Base-by-base conservation (phyloP, 2,329 filamentous ascomycete species). In the Myriangium duriaei region DNA sequence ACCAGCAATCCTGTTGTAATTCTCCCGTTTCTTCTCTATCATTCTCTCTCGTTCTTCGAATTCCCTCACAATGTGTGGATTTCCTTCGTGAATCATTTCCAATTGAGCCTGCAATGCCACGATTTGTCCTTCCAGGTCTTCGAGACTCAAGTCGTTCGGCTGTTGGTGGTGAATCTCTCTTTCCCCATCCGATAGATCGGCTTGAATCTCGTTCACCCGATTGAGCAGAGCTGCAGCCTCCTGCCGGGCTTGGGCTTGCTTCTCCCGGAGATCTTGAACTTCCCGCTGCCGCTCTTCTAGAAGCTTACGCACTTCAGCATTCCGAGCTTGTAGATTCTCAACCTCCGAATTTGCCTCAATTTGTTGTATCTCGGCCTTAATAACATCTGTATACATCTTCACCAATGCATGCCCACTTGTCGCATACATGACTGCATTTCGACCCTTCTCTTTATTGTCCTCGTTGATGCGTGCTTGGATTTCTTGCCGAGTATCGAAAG, bases 261-360 rank as follows among this genome's bases (percentile, higher is more conserved):
- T 57, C 2, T 58, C 54, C 29, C 29, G 55, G 4, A 65, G 56
- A 15, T 56, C 43, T 5, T 46, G 38, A 5, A 71, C 53, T 16
- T 62, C 61, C 5, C 49, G 45, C 42, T 61, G 60, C 64, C 67
- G 7, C 59, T 49, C 53, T 14, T 71, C 64, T 3, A 81, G 62
- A 30, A 60, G 57, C 30, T 64, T 52, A 39, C 69, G 65, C 41
- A 85, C 73, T 33, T 73, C 65, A 6, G 57, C 49, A 48, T 85
- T 84, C 41, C 77, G 76, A 11, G 64, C 63, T 49, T 74, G 72
- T n/a, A 95, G 65, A 4, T 72, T 72, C 31, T 74, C 67, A 2
- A 81, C 58, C 50, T 98, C 91, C 0, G 86, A 95, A n/a, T 67
- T 58, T 1, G 85, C 87, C 63, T 98, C 91, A 18, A 92, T 71